Base-by-base conservation (phyloP, 2,329 filamentous ascomycete genomes). In the Colletotrichum shisoi region DNA sequence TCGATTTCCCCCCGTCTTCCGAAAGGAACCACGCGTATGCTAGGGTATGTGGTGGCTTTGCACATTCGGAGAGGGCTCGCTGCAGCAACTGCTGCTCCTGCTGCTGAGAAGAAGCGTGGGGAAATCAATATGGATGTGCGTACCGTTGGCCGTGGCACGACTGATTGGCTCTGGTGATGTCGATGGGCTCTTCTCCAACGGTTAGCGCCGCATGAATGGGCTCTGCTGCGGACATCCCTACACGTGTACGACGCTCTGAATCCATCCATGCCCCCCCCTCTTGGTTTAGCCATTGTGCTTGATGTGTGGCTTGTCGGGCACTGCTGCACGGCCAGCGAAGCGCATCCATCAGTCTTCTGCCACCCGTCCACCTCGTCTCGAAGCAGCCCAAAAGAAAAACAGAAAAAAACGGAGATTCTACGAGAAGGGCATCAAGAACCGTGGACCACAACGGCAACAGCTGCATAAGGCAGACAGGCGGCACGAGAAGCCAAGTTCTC, bases 271-370 rank as follows among this genome's bases (percentile, higher is more conserved):
- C 27, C 27, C 27, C 27, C 24, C 27, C 7, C 7, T 31, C 51
- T 4, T 3, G 34, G 11, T 45, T 34, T 17, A 13, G 19, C 27
- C 17, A 19, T 34, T 9, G n/a, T n/a, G 27, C 54, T 57, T 57
- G 63, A 57, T 34, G 2, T 40, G 52, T 52, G 63, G 63, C 63
- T 67, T 67, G 39, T 57, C 59, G 64, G 64, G 53, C 64, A 49
- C 51, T 48, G 34, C 57, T 49, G 57, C 57, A 59, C 42, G 45
- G 34, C 56, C n/a, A 48, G n/a, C 56, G 45, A 59, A 49, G 44
- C 49, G 8, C 31, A 34, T 21, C 1, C 31, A 34, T 34, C 31
- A 34, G 31, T 13, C 31, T 52, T 17, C 11, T 34, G 49, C 17
- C 17, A 17, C 17, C 27, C n/a, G n/a, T n/a, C 13, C 31, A 5